Evolutionary conservation across 2,329 filamentous ascomycete genomes (phyloP).

Genomic region (Ophiostoma ips): DNA sequence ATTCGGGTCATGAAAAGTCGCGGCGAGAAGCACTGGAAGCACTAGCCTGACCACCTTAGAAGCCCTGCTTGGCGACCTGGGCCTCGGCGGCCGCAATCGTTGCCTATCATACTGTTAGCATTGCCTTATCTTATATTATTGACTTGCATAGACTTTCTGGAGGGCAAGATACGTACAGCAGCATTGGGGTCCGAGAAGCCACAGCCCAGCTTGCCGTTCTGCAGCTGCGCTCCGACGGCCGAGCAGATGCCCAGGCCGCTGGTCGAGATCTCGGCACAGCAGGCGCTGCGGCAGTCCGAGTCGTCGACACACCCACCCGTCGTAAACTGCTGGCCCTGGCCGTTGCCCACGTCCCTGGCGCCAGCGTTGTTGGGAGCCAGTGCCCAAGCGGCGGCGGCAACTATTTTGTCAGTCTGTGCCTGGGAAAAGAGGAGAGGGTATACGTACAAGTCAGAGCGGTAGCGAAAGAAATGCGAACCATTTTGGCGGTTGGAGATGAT

Average conservation of each 20-base stretch:
- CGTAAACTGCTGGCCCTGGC: conserved; percentile 20
- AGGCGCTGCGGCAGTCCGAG: conserved; percentile 19
- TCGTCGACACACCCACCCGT: conserved; percentile 22
- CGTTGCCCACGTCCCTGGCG: conserved; percentile 19
- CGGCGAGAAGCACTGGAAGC: too few relatives aligned
- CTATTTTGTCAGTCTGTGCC: conserved; percentile 7
- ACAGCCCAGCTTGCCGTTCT: conserved; percentile 23
- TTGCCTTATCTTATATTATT: background rate
- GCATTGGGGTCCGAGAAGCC: conserved; percentile 21
- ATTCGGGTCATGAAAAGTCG: too few relatives aligned
- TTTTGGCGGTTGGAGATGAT: too few relatives aligned
- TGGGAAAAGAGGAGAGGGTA: background rate
- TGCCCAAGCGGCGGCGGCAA: conserved; percentile 18
- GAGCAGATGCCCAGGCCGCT: conserved; percentile 20
- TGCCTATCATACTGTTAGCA: background rate
- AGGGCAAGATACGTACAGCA: background rate
- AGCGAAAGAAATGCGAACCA: conserved; percentile 3
- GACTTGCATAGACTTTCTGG: too few relatives aligned
- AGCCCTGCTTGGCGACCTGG: conserved; percentile 21
- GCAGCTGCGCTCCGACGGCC: conserved; percentile 18
- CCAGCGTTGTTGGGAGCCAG: conserved; percentile 20
- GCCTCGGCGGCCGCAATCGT: conserved; percentile 20
- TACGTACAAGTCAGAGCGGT: conserved; percentile 18
- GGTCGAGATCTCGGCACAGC: conserved; percentile 18
- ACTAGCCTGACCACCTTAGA: too few relatives aligned